Base-by-base conservation (phyloP, 352 stramenopile species). In the Pythium scleroteichum region DNA sequence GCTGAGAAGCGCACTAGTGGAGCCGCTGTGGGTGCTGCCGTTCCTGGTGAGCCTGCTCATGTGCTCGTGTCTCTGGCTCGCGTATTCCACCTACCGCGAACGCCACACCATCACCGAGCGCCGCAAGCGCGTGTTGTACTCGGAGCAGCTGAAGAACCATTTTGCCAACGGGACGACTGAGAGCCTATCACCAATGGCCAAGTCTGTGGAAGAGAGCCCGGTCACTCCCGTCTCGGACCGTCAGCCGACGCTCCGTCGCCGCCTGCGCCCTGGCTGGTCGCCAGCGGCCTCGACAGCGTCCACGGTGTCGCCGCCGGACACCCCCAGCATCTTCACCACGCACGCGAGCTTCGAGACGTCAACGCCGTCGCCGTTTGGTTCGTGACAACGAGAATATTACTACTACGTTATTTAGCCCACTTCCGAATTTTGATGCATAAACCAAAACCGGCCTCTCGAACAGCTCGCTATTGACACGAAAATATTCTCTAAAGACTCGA, bases 271-370 rank as follows among this genome's bases (percentile, higher is more conserved):
- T 4, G 49, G 38, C 2, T 64, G 57, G 57, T 64, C 57, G 20
- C 57, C 57, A 0, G 27, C 57, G 3, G 57, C 48, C n/a, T 64
- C 57, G 1, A 64, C 57, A 13, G 57, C 57, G 1, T 59, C 57
- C 14, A 64, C 57, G 2, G 57, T 50, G 7, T 59, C 57, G 5
- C 23, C 49, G 5, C 47, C 47, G 12, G 57, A 58, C 9, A 42
- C 41, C 1, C 24, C 50, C 2, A 57, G 23, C 33, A 22, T 42
- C 2, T 20, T 53, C 7, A 35, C 4, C 8, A 14, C 17, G 10
- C 26, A 17, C 12, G 12, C 20, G 10, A 33, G 24, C 24, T 39
- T 32, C 1, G 45, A 52, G 6, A 8, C 24, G 13, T 20, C 24
- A 23, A 23, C 45, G 9, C 23, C 24, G n/a, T 39, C 23, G 4